These are phyloP conservation scores for Epichloe aotearoae DNA, from an alignment of 2,329 filamentous ascomycete genomes.

Conservation along the genomic window DNA sequence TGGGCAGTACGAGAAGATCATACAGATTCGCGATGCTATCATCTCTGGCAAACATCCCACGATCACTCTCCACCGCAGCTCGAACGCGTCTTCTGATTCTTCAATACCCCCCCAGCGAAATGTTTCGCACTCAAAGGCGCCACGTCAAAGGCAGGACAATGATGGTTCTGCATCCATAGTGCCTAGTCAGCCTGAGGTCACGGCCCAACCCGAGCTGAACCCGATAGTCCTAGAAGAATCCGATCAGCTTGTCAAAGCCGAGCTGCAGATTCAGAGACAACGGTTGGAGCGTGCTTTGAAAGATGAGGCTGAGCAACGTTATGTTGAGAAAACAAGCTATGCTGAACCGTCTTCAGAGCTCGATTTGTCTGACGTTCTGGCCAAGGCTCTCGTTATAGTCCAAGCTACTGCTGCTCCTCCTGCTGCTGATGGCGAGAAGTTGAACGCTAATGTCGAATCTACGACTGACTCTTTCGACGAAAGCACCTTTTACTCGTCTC, in stretches of 20 bases:
- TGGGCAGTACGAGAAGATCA: conserved; percentile 63
- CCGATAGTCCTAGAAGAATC: conserved; percentile 79
- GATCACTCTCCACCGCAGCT: conserved; percentile 40
- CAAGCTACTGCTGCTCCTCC: conserved; percentile 51
- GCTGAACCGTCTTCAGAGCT: conserved; percentile 49
- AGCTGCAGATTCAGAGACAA: conserved; percentile 67
- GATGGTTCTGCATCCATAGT: not conserved
- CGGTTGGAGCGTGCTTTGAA: conserved; percentile 65
- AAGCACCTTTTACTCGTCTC: conserved; percentile 92
- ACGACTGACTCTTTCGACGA: conserved; percentile 77
- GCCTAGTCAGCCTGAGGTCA: conserved; percentile 23
- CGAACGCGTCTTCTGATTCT: conserved; percentile 14
- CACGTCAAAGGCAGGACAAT: not conserved
- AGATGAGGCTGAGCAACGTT: conserved; percentile 60
- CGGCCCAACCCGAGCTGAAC: conserved; percentile 56
- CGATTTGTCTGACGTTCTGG: conserved; percentile 59
- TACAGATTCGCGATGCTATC: conserved; percentile 69
- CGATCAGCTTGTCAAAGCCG: conserved; percentile 68
- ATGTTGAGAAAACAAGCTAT: conserved; percentile 30
- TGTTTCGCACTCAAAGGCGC: not conserved
- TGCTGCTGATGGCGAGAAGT: conserved; percentile 41
- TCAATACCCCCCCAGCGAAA: not conserved
- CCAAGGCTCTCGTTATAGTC: conserved; percentile 57
- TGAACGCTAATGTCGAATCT: conserved; percentile 42
- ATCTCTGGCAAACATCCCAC: conserved; percentile 61